A percentile compares a stretch with the other conserved stretches of the same genome.
phyloP scores from a whole-genome alignment of 2,329 filamentous ascomycete species.

The Talaromyces atroroseus region DNA sequence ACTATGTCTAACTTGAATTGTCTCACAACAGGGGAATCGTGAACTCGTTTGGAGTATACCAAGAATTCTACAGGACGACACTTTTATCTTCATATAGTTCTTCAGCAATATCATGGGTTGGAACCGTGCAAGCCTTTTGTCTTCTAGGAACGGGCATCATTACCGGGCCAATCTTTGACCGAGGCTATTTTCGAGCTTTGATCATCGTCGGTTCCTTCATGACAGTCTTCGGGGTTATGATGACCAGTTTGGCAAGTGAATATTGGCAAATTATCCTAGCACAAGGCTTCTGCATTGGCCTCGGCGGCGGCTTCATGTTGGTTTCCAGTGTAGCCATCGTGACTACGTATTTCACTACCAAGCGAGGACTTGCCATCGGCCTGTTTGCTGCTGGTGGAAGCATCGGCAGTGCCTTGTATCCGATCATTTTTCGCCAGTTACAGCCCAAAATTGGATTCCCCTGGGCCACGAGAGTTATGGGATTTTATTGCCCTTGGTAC shows the following conservation, averaged over 20 bases:
- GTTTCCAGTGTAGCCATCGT: constrained; percentile 60
- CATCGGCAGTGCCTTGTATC: constrained; percentile 10
- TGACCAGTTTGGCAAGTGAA: constrained; percentile 14
- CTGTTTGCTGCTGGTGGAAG: constrained; percentile 56
- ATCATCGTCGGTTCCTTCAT: constrained; percentile 38
- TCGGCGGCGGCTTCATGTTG: constrained; percentile 45
- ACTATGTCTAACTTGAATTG: not conserved
- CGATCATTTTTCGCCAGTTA: constrained; percentile 19
- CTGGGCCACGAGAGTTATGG: constrained; percentile 59
- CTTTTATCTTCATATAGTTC: constrained; percentile 31
- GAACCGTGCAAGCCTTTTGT: constrained; percentile 43
- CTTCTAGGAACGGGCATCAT: constrained; percentile 44
- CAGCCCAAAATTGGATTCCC: constrained; percentile 48
- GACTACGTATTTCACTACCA: constrained; percentile 59
- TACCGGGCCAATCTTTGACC: constrained; percentile 47
- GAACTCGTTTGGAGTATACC: constrained; percentile 45
- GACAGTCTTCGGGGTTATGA: constrained; percentile 21
- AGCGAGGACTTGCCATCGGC: constrained; percentile 54
- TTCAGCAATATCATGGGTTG: constrained; percentile 47
- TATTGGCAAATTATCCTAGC: constrained; percentile 14
- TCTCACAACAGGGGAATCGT: constrained; percentile 29
- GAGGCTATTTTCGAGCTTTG: constrained; percentile 38
- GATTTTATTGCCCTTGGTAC: constrained; percentile 54
- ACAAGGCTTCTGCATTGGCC: not conserved
- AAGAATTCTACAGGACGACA: constrained; percentile 42